These are phyloP conservation scores for Hsuehochloa calcarea DNA, from an alignment of 176 grass and related monocot genomes.

Conservation along the genomic window DNA sequence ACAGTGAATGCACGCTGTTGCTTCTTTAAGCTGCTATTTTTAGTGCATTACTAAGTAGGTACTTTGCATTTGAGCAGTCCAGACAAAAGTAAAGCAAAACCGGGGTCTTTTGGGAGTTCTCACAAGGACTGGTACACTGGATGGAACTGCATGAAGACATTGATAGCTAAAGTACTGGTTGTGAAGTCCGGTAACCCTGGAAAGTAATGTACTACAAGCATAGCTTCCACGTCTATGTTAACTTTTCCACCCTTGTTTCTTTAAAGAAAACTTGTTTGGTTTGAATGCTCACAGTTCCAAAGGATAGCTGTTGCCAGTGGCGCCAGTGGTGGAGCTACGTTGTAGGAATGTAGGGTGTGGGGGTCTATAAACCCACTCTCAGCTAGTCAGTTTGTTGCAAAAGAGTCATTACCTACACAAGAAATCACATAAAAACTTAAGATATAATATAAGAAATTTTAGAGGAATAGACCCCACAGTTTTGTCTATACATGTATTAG, in stretches of 20 bases:
- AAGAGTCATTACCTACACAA: not conserved
- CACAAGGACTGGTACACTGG: slow-evolving; percentile 73
- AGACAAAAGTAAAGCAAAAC: slow-evolving; percentile 69
- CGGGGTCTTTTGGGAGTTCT: slow-evolving; percentile 48
- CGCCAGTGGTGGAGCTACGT: not conserved
- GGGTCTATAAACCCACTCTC: not conserved
- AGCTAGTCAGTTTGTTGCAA: not conserved
- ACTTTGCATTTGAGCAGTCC: slow-evolving; percentile 45
- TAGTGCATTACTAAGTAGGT: slow-evolving; percentile 12
- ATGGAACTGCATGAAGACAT: slow-evolving; percentile 92
- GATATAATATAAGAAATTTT: not conserved
- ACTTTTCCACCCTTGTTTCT: not conserved
- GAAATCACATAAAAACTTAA: not conserved
- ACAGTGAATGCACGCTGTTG: not conserved
- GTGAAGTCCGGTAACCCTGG: slow-evolving; percentile 60
- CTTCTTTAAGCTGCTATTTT: slow-evolving; percentile 9
- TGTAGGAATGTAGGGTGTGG: not conserved
- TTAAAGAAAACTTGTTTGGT: not conserved
- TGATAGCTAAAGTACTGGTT: slow-evolving; percentile 53
- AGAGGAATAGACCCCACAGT: not conserved
- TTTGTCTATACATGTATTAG: slow-evolving; percentile 11
- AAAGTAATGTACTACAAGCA: slow-evolving; percentile 50
- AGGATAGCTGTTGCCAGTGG: not conserved
- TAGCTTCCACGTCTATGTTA: slow-evolving; percentile 11
- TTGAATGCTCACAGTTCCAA: not conserved